Conservation (phyloP, 208 protist genomes). For the Acanthamoeba culbertsoni region DNA sequence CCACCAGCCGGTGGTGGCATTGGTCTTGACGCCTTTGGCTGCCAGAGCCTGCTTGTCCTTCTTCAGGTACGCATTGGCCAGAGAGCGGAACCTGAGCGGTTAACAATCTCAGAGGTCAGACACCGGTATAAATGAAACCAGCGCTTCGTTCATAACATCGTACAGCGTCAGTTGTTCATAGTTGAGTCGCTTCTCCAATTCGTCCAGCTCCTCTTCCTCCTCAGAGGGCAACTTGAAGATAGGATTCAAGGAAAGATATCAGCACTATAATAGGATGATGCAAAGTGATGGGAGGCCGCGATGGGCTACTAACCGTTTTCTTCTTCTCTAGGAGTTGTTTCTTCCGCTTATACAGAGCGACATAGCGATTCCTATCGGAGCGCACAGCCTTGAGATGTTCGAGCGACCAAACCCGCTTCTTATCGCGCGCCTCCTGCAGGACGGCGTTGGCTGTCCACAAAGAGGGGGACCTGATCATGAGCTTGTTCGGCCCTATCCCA, state of each 20-base stretch:
- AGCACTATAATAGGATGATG: neutral
- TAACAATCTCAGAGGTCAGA: too few relatives aligned
- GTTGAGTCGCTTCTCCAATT: neutral
- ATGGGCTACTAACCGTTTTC: neutral
- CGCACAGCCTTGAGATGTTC: neutral
- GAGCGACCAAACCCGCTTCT: neutral
- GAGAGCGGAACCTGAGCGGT: constrained; percentile 44
- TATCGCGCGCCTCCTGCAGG: constrained; percentile 18
- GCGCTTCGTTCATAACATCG: too few relatives aligned
- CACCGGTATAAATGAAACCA: too few relatives aligned
- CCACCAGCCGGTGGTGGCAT: constrained; percentile 26
- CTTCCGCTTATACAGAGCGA: constrained; percentile 7
- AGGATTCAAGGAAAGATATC: neutral
- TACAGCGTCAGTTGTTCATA: constrained; percentile 33
- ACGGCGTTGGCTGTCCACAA: constrained; percentile 16
- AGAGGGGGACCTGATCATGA: too few relatives aligned
- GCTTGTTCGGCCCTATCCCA: too few relatives aligned
- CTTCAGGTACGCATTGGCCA: constrained; percentile 42
- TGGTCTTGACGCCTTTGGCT: constrained; percentile 11
- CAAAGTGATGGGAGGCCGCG: neutral
- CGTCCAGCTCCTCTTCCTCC: constrained; percentile 2
- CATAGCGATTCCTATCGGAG: neutral
- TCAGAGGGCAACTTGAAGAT: neutral
- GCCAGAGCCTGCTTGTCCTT: neutral
- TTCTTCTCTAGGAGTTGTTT: neutral